Evolutionary conservation across 495 filamentous ascomycete species (phyloP).

Genomic region (Penicillium coprophilum): DNA sequence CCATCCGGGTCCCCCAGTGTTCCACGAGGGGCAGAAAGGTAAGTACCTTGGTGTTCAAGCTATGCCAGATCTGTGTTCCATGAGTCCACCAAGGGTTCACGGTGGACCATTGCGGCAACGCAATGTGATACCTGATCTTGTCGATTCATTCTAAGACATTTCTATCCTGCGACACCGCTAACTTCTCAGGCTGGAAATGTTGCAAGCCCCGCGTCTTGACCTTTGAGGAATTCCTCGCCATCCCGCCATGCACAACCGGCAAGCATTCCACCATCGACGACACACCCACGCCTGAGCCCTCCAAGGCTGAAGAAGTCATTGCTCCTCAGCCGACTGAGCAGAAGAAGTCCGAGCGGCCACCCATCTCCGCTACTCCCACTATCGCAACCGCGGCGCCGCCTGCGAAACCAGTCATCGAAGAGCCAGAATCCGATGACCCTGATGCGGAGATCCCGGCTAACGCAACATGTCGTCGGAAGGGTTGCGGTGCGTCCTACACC

Average conservation of each 20-base stretch:
- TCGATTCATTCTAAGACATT: background rate
- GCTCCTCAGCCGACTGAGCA: constrained; percentile 29
- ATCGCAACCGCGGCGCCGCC: constrained; percentile 56
- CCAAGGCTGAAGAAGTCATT: constrained; percentile 39
- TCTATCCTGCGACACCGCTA: constrained; percentile 7
- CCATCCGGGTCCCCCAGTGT: constrained; percentile 90
- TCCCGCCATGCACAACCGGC: constrained; percentile 90
- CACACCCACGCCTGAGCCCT: constrained; percentile 56
- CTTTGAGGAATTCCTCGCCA: constrained; percentile 96
- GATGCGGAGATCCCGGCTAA: constrained; percentile 66
- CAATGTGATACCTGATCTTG: background rate
- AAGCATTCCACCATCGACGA: constrained; percentile 88
- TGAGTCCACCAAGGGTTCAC: background rate
- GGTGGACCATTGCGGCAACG: background rate
- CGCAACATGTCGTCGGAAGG: constrained; percentile 72
- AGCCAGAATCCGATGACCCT: constrained; percentile 87
- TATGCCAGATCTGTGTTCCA: constrained; percentile 13
- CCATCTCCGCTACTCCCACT: constrained; percentile 41
- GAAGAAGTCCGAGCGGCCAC: constrained; percentile 33
- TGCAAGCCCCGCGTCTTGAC: constrained; percentile 97
- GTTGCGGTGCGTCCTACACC: constrained; percentile 66
- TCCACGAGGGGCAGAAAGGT: constrained; percentile 99
- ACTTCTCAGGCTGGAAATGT: constrained; percentile 87
- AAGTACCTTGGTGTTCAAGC: constrained; percentile 44
- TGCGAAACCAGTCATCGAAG: constrained; percentile 64